Base-by-base conservation (phyloP, 2,329 filamentous ascomycete species). In the Alternaria brassicicola region DNA sequence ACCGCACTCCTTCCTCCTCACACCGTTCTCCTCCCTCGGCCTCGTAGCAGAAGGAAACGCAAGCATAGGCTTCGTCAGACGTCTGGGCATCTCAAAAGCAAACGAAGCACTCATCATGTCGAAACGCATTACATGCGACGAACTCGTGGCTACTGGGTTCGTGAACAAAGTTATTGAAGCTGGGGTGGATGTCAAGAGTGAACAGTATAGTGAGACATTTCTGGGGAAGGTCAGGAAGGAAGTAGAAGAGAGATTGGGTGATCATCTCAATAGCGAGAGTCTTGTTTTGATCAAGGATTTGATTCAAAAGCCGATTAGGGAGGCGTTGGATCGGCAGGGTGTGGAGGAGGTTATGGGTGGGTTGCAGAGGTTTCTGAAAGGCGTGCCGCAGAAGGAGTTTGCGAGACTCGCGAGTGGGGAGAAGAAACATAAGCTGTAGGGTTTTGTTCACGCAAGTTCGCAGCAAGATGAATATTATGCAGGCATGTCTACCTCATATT, bases 31-130 rank as follows among this genome's bases (percentile, higher is more conserved):
- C 4, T 94, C 91, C 1, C 85, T 98, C 1, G 94, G 95, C 1
- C 86, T 99, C 1, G 93, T 98, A 0, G 86, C 93, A 53, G 95
- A 98, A 80, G 95, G 94, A 38, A 92, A 89, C 45, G 88, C 93
- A 0, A 92, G 88, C 15, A 82, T 88, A 54, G 92, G 89, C 0
- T 89, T 98, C 56, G 91, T 95, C 13, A 85, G 89, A 69, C 83
- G 94, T 0, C 82, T 98, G 23, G 95, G 95, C 1, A 85, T 92
- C 49, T 82, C 86, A 57, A 91, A 91, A 74, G 93, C 93, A 9
- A 96, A 96, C 73, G 95, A 98, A 82, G 94, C 95, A 12, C 84
- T 98, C 12, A 88, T 99, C 66, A 95, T 96, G 89, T 93, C 90
- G 70, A 91, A 90, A 77, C 84, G 88, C 42, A 91, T 98, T 67